These are phyloP conservation scores for Cercospora sp. DNA, from an alignment of 2,329 filamentous ascomycete genomes.

Conservation along the genomic window DNA sequence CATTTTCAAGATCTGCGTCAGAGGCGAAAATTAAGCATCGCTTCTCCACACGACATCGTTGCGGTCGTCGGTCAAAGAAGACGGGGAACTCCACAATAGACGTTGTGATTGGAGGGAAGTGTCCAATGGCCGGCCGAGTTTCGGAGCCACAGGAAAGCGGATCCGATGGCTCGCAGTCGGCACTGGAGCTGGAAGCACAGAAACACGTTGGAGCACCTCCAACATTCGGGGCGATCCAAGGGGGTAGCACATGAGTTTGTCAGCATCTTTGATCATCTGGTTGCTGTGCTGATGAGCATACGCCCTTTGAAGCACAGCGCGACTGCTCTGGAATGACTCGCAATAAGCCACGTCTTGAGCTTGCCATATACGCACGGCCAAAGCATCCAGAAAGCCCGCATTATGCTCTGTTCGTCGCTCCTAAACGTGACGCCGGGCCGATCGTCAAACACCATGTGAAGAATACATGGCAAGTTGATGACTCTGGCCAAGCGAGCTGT, in stretches of 20 bases:
- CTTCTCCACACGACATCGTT: conserved; percentile 3
- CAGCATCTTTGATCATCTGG: not conserved
- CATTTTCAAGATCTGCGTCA: not conserved
- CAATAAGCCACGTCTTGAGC: conserved; percentile 30
- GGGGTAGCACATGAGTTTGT: not conserved
- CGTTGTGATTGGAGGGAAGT: conserved; percentile 6
- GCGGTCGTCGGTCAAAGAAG: not conserved
- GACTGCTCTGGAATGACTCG: not conserved
- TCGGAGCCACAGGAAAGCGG: not conserved
- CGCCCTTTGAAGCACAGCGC: not conserved
- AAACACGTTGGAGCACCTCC: not conserved
- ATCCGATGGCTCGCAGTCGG: not conserved
- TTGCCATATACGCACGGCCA: conserved; percentile 30
- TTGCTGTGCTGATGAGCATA: not conserved
- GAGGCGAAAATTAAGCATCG: not conserved
- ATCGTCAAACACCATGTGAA: conserved; percentile 23
- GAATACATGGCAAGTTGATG: conserved; percentile 17
- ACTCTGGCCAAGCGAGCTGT: not conserved
- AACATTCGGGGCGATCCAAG: not conserved
- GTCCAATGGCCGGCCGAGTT: not conserved
- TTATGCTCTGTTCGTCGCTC: conserved; percentile 30
- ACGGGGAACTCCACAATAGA: not conserved
- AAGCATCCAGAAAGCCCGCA: conserved; percentile 29
- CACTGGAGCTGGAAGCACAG: not conserved
- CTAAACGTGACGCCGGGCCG: conserved; percentile 16